Base-by-base conservation (phyloP, 805 yeast genomes). In the Candida quercuum region DNA sequence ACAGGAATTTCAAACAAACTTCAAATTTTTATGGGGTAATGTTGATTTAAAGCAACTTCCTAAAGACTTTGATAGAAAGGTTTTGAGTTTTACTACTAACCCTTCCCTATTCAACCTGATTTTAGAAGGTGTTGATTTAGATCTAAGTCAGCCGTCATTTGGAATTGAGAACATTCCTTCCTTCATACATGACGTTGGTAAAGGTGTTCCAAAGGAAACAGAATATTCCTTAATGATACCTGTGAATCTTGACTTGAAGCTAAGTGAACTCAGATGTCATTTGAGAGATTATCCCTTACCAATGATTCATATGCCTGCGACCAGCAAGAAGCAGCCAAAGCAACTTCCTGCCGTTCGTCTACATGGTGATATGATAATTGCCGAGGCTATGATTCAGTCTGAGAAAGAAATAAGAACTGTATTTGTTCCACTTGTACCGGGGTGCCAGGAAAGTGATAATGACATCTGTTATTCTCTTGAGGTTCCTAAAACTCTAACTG, bases 281-380 rank as follows among this genome's bases (percentile, higher is more conserved):
- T 48, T 89, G 42, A 66, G 93, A 38, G 98, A 89, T 52, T 87
- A 83, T 52, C 97, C 97, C 0, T 52, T 91, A 13, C 97, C 98
- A 0, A 61, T 89, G 35, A 57, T 86, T 8, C 78, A 78, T 45
- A 74, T 89, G 43, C 96, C 96, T 0, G 60, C 66, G 12, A 62
- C 67, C 11, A 60, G 62, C 3, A 46, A 64, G 32, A 16, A 40
- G 0, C 67, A 63, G 35, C 30, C 43, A 7, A 33, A 15, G 11
- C 24, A 26, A 2, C 21, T 41, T 13, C 41, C 69, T 47, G 54
- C 65, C 36, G 41, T 66, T n/a, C 38, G 62, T 21, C 39, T 81
- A 37, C 56, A 60, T 18, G 95, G 96, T 17, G 78, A 85, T 46
- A 51, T 86, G 20, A 70, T 86, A 2, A 66, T 88, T 12, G 72